A percentile compares a stretch with the other conserved stretches of the same genome.
Evolutionary conservation across 2,329 filamentous ascomycete species (phyloP).

Genomic region (Purpureocillium takamizusanense): DNA sequence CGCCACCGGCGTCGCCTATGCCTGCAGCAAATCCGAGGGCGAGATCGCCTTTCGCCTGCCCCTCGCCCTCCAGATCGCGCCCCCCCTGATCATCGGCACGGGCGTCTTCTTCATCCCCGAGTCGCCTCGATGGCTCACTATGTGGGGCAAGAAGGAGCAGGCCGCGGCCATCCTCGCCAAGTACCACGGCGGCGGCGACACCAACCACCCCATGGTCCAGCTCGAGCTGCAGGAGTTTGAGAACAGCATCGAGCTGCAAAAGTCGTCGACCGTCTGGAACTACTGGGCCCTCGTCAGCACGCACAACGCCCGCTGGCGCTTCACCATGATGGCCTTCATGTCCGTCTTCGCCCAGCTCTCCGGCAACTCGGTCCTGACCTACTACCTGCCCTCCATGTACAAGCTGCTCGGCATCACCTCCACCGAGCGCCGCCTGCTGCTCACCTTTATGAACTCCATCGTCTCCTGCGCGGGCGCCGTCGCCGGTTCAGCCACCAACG

Average conservation of each 20-base stretch:
- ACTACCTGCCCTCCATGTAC: constrained; percentile 46
- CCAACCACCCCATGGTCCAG: constrained; percentile 25
- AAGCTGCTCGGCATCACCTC: constrained; percentile 41
- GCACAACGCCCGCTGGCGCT: constrained; percentile 36
- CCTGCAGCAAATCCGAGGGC: constrained; percentile 27
- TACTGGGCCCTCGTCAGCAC: constrained; percentile 42
- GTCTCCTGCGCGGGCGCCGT: constrained; percentile 32
- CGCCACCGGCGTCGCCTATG: constrained; percentile 44
- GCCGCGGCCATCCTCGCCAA: constrained; percentile 25
- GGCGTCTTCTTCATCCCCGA: constrained; percentile 28
- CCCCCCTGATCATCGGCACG: constrained; percentile 24
- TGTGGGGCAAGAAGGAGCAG: constrained; percentile 24
- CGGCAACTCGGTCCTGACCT: constrained; percentile 39
- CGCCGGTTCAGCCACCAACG: constrained; percentile 20
- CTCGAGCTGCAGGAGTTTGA: constrained; percentile 31
- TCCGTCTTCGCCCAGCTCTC: constrained; percentile 45
- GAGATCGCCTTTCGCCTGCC: constrained; percentile 27
- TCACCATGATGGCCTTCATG: constrained; percentile 42
- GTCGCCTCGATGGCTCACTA: constrained; percentile 32
- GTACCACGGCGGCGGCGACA: constrained; percentile 21
- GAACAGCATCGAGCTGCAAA: constrained; percentile 29
- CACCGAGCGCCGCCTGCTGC: constrained; percentile 38
- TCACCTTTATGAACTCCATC: constrained; percentile 28
- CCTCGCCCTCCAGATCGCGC: constrained; percentile 26
- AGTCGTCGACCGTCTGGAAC: constrained; percentile 35